A percentile compares a stretch with the other conserved stretches of the same genome.
Evolutionary conservation across 2,329 filamentous ascomycete genomes (phyloP).

Genomic region (Arachnopeziza araneosa): DNA sequence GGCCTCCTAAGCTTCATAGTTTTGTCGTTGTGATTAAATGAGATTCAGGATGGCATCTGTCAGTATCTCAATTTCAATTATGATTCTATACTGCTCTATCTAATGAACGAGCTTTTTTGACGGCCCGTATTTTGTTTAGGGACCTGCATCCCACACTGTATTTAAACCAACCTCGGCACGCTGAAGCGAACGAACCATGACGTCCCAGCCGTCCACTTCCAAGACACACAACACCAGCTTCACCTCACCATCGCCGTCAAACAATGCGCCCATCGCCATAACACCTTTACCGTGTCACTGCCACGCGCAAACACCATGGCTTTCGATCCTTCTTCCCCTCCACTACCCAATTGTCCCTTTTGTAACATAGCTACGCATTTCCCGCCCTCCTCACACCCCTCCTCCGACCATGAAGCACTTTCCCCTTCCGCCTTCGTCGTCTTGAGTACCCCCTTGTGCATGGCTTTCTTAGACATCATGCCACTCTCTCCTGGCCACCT

Average conservation of each 20-base stretch:
- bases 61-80: too few relatives aligned
- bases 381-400: conserved; percentile 36
- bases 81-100: too few relatives aligned
- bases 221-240: not conserved
- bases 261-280: not conserved
- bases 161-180: too few relatives aligned
- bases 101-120: too few relatives aligned
- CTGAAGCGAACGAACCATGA: not conserved
- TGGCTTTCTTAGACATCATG: conserved; percentile 92
- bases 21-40: too few relatives aligned
- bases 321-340: not conserved
- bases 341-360: conserved; percentile 47
- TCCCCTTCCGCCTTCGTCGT: conserved; percentile 52
- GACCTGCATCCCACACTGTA: too few relatives aligned
- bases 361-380: conserved; percentile 52
- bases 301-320: not conserved
- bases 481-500: conserved; percentile 80
- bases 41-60: too few relatives aligned
- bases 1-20: too few relatives aligned
- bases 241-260: not conserved
- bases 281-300: not conserved
- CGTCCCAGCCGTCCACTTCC: not conserved
- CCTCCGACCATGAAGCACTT: conserved; percentile 32
- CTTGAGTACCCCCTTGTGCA: conserved; percentile 67
- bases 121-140: too few relatives aligned